Evolutionary conservation across 495 filamentous ascomycete genomes (phyloP).

Genomic region (Penicillium subrubescens): DNA sequence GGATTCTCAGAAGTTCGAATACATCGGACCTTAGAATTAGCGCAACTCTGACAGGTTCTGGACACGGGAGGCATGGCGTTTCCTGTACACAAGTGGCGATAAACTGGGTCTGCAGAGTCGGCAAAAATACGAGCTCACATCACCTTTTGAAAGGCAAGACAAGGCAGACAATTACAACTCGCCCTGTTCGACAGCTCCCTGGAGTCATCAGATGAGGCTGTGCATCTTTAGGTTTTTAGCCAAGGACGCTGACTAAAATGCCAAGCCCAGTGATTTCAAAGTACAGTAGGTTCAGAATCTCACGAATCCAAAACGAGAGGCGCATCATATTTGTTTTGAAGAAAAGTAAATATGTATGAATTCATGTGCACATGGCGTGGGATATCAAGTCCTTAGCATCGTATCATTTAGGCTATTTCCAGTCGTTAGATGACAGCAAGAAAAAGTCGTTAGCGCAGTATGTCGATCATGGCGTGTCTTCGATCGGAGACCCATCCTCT

Average conservation of each 20-base stretch:
- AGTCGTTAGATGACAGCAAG: too few relatives aligned
- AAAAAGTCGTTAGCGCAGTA: too few relatives aligned
- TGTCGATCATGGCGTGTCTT: too few relatives aligned
- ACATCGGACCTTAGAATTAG: conserved; percentile 32
- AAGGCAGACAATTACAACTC: neutral
- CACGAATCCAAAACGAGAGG: too few relatives aligned
- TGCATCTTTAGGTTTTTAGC: neutral
- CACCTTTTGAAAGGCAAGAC: neutral
- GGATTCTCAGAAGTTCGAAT: conserved; percentile 17
- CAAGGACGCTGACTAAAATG: neutral
- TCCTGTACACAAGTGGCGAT: neutral
- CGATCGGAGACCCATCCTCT: too few relatives aligned
- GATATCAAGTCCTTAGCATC: too few relatives aligned
- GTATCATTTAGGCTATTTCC: too few relatives aligned
- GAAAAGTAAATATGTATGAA: too few relatives aligned
- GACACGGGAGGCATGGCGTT: conserved; percentile 12
- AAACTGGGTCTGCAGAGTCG: neutral
- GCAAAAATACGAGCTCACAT: neutral
- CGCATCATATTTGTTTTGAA: too few relatives aligned
- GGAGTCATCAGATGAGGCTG: neutral
- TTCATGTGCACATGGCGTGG: too few relatives aligned
- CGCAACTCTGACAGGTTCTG: conserved; percentile 29
- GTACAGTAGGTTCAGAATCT: neutral
- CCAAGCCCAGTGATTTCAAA: too few relatives aligned
- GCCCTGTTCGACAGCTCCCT: neutral